Conservation (phyloP, 1,284 basidiomycete species). For the Chondrostereum purpureum region DNA sequence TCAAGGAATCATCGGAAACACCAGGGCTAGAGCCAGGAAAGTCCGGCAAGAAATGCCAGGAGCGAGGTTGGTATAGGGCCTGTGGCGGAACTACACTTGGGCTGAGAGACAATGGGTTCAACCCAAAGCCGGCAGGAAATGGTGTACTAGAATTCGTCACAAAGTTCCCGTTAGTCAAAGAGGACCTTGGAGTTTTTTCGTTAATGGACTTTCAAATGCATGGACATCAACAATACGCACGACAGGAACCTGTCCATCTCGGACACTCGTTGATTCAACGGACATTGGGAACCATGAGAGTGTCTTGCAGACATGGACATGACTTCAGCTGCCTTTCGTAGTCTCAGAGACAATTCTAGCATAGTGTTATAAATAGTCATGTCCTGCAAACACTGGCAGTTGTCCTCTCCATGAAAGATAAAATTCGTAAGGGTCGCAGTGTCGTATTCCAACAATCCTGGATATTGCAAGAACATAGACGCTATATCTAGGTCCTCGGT, state of each 20-base stretch:
- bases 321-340: slow-evolving; percentile 40
- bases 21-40: slow-evolving; percentile 14
- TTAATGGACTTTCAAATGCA: too few species aligned
- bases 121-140: too few species aligned
- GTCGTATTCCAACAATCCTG: slow-evolving; percentile 13
- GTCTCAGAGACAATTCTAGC: slow-evolving; percentile 41
- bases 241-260: slow-evolving; percentile 40
- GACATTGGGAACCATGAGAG: slow-evolving; percentile 28
- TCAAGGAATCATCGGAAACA: slow-evolving; percentile 37
- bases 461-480: slow-evolving; percentile 22
- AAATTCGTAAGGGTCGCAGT: neutral
- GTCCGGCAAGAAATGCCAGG: too few species aligned
- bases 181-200: too few species aligned
- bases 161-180: too few species aligned
- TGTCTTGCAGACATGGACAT: slow-evolving; percentile 36
- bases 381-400: slow-evolving; percentile 40
- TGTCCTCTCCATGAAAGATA: slow-evolving; percentile 7
- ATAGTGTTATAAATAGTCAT: slow-evolving; percentile 34
- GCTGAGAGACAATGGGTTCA: too few species aligned
- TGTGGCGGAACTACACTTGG: too few species aligned
- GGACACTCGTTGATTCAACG: slow-evolving; percentile 34
- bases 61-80: too few species aligned
- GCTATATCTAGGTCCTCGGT: slow-evolving; percentile 21
- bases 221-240: slow-evolving; percentile 19
- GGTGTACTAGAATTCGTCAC: too few species aligned